Conservation (phyloP, 2,329 filamentous ascomycete genomes). For the Annulohypoxylon truncatum region DNA sequence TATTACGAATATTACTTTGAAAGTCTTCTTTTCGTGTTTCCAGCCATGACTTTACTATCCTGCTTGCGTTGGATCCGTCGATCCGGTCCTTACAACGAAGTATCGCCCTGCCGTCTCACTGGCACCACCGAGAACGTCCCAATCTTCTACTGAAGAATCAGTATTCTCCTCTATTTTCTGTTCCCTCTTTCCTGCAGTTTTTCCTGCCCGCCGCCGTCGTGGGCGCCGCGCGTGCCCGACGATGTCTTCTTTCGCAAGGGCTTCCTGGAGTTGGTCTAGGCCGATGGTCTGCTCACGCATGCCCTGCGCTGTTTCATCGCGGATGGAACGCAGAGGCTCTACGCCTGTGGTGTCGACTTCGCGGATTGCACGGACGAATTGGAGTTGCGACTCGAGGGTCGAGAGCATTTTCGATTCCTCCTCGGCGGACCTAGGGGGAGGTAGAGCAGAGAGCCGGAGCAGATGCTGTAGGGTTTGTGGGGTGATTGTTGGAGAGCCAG, state of each 20-base stretch:
- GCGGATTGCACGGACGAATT: slow-evolving; percentile 91
- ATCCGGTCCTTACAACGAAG: slow-evolving; percentile 78
- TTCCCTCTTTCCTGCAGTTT: background rate
- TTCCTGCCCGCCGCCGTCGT: slow-evolving; percentile 35
- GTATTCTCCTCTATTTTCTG: slow-evolving; percentile 43
- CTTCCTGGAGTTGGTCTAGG: slow-evolving; percentile 65
- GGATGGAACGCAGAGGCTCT: slow-evolving; percentile 79
- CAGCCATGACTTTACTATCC: slow-evolving; percentile 6
- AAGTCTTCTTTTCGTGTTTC: slow-evolving; percentile 13
- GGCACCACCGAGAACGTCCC: slow-evolving; percentile 77
- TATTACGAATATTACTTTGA: background rate
- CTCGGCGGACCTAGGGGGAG: slow-evolving; percentile 69
- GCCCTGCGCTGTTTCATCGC: slow-evolving; percentile 77
- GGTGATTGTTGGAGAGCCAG: slow-evolving; percentile 72
- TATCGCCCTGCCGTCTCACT: slow-evolving; percentile 75
- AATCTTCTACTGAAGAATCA: slow-evolving; percentile 67
- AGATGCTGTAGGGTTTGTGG: slow-evolving; percentile 81
- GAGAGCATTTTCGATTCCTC: slow-evolving; percentile 78
- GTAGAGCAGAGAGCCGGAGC: slow-evolving; percentile 88
- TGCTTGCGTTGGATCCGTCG: slow-evolving; percentile 1
- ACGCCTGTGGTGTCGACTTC: slow-evolving; percentile 78
- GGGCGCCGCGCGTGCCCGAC: slow-evolving; percentile 64
- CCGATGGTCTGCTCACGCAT: slow-evolving; percentile 68
- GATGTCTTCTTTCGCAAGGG: slow-evolving; percentile 69
- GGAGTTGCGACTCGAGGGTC: slow-evolving; percentile 83